Percentiles rank a stretch among this genome's conserved stretches.
These are phyloP conservation scores for Tephrocybe sp. DNA, from an alignment of 768 basidiomycete species.

Conservation along the genomic window DNA sequence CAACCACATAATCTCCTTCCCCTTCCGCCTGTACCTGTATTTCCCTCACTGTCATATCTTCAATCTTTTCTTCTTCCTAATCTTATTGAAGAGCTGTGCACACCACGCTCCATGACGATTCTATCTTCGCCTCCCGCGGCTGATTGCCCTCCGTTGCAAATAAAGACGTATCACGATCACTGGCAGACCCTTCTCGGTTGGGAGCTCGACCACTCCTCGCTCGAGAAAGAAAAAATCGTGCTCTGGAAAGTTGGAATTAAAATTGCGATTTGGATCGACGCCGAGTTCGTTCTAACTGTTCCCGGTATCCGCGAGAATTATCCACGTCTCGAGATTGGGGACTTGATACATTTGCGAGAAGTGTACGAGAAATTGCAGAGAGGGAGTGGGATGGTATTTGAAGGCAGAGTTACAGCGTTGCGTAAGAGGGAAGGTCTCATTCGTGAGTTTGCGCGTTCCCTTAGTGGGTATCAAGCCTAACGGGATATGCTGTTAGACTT, in stretches of 20 bases:
- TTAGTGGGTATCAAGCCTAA: not conserved
- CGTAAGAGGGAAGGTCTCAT: slow-evolving; percentile 47
- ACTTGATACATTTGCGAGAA: slow-evolving; percentile 45
- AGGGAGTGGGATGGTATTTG: slow-evolving; percentile 41
- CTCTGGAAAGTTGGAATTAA: slow-evolving; percentile 40
- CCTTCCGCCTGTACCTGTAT: slow-evolving; percentile 41
- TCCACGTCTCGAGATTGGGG: slow-evolving; percentile 43
- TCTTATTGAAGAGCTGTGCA: slow-evolving; percentile 30
- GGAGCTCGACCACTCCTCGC: slow-evolving; percentile 43
- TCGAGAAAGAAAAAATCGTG: slow-evolving; percentile 43
- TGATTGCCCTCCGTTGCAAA: slow-evolving; percentile 25
- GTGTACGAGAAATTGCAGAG: slow-evolving; percentile 29
- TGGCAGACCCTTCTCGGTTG: slow-evolving; percentile 43
- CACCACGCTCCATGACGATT: slow-evolving; percentile 22
- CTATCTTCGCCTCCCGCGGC: slow-evolving; percentile 29
- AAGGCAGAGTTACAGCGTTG: slow-evolving; percentile 42
- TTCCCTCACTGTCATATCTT: slow-evolving; percentile 41
- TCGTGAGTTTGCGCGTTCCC: slow-evolving; percentile 32
- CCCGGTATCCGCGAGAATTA: slow-evolving; percentile 40
- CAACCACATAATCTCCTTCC: slow-evolving; percentile 40
- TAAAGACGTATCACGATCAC: slow-evolving; percentile 36
- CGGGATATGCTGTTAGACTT: slow-evolving; percentile 32
- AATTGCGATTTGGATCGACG: slow-evolving; percentile 34
- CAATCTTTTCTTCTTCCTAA: slow-evolving; percentile 38
- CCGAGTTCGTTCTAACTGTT: slow-evolving; percentile 37